Conservation (phyloP, 768 basidiomycete genomes). For the Boletus sp. region DNA sequence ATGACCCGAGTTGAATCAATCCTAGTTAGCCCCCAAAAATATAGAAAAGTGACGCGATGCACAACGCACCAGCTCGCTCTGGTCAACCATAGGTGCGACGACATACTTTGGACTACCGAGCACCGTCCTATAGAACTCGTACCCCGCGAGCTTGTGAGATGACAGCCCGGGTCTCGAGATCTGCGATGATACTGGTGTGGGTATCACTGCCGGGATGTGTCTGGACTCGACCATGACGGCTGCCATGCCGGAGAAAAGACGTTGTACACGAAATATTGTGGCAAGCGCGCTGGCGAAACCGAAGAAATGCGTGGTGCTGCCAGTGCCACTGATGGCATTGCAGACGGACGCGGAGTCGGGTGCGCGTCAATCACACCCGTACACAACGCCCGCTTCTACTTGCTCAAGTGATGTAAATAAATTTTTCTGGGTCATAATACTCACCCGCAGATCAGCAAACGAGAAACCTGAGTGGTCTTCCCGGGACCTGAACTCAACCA, state of each 20-base stretch:
- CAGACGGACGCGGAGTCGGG: background rate
- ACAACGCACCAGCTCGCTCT: conserved; percentile 83
- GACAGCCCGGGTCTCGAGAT: background rate
- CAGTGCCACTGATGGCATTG: conserved; percentile 1
- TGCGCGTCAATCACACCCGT: background rate
- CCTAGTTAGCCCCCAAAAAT: background rate
- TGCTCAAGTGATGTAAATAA: background rate
- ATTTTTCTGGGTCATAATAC: background rate
- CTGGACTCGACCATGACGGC: background rate
- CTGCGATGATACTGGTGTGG: background rate
- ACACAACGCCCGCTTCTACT: background rate
- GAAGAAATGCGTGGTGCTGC: background rate
- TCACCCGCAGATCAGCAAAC: too few species aligned
- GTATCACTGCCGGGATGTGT: background rate
- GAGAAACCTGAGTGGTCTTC: background rate
- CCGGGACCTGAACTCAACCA: background rate
- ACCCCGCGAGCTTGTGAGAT: conserved; percentile 57
- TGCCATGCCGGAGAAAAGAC: conserved; percentile 5
- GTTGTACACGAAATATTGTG: background rate
- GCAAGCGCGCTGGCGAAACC: background rate
- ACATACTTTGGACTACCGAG: conserved; percentile 85
- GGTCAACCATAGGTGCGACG: conserved; percentile 98
- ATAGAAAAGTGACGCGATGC: background rate
- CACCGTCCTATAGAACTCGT: conserved; percentile 77
- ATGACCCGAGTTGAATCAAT: background rate